Percentiles rank a stretch among this genome's conserved stretches.
Evolutionary conservation across 2,329 filamentous ascomycete species (phyloP).

Genomic region (Xylariales sp.): DNA sequence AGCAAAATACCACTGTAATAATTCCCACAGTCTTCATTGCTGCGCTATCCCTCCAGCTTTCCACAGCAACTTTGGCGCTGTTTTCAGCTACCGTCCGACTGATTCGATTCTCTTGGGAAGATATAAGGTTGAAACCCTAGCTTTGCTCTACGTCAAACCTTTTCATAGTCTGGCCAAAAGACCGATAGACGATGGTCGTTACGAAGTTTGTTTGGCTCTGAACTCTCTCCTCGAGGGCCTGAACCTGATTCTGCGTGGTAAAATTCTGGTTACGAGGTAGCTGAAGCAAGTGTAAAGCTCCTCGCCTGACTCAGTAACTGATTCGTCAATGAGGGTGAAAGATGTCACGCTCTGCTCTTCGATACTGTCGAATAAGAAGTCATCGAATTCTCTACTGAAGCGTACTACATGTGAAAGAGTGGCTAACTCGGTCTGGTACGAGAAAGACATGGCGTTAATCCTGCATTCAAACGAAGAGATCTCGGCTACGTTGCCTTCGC

Average conservation of each 20-base stretch:
- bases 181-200: not conserved
- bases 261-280: not conserved
- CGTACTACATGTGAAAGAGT: not conserved
- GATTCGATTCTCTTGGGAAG: conserved; percentile 7
- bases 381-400: not conserved
- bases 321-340: not conserved
- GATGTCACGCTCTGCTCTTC: not conserved
- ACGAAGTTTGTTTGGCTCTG: conserved; percentile 5
- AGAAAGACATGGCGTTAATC: too few relatives aligned
- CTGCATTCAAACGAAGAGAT: too few relatives aligned
- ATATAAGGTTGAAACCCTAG: conserved; percentile 8
- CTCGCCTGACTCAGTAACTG: not conserved
- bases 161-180: not conserved
- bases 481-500: too few relatives aligned
- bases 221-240: conserved; percentile 5
- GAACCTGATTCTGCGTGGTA: not conserved
- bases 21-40: conserved; percentile 63
- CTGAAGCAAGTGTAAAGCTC: conserved; percentile 3
- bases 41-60: conserved; percentile 56
- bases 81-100: conserved; percentile 2
- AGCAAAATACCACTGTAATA: conserved; percentile 58
- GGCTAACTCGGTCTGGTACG: conserved; percentile 6
- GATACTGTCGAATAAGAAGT: not conserved
- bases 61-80: conserved; percentile 36
- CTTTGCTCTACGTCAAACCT: too few relatives aligned